Conservation (phyloP, 371 early-diverging fungal genomes). For the Mortierella sp. region DNA sequence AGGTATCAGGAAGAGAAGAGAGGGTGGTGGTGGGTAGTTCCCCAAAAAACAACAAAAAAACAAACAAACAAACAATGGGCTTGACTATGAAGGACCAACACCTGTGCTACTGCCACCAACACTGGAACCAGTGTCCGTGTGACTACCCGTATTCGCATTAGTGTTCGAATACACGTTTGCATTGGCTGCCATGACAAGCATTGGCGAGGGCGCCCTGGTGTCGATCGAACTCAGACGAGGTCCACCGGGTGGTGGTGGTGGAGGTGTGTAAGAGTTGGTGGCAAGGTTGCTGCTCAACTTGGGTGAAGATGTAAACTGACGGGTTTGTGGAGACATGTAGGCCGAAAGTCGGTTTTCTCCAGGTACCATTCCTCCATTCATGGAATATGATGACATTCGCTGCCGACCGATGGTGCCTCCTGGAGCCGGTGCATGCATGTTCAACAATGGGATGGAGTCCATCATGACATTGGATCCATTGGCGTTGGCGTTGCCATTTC, state of each 20-base stretch:
- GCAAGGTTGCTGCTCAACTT: conserved; percentile 43
- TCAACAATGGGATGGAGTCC: conserved; percentile 46
- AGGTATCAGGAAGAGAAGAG: too few relatives aligned
- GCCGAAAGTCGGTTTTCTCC: conserved; percentile 31
- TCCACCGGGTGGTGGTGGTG: conserved; percentile 43
- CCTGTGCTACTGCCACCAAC: too few relatives aligned
- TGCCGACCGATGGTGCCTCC: conserved; percentile 51
- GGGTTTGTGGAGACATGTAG: conserved; percentile 26
- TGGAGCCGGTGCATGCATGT: conserved; percentile 45
- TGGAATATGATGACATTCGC: conserved; percentile 35
- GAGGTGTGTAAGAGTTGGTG: conserved; percentile 33
- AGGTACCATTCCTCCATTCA: conserved; percentile 5
- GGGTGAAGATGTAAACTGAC: conserved; percentile 44
- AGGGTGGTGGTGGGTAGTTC: too few relatives aligned
- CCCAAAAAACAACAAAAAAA: too few relatives aligned
- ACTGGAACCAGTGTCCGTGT: too few relatives aligned
- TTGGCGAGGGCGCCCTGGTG: conserved; percentile 39
- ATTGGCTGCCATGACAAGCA: conserved; percentile 32
- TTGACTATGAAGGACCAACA: too few relatives aligned
- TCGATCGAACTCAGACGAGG: conserved; percentile 45
- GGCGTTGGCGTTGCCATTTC: not conserved
- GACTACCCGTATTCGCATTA: too few relatives aligned
- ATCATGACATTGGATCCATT: not conserved
- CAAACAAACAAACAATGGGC: too few relatives aligned
- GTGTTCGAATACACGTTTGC: too few relatives aligned